Base-by-base conservation (phyloP, 805 yeast species). In the Torulaspora delbrueckii region DNA sequence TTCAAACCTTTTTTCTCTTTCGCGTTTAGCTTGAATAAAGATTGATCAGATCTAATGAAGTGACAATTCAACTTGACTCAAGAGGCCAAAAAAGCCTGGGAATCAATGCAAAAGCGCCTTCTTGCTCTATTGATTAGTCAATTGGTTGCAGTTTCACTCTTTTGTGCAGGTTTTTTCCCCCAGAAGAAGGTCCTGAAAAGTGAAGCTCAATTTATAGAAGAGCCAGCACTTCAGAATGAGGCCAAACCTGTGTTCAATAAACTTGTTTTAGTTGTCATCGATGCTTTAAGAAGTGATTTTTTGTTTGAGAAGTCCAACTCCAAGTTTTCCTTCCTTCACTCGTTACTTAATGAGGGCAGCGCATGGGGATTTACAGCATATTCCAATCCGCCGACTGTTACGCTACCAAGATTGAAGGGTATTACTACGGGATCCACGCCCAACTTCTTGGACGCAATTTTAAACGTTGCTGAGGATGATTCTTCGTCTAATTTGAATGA, bases 341-440 rank as follows among this genome's bases (percentile, higher is more conserved):
- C 66, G 1, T 66, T 90, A 46, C 68, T 91, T 7, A 74, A 77
- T 42, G 54, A 71, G 0, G 95, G 95, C 8, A 56, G 73, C 28
- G 98, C 93, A 0, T 58, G 90, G 40, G 96, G 96, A 0, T 90
- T 80, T 63, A 93, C 99, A 0, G 96, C 96, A 0, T 86, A 74
- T 62, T 83, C 96, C 1, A 85, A 86, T 52, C 98, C 99, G 1
- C 99, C 99, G 2, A 93, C 99, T 0, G 99, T 93, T 8, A 93
- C 99, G 0, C 70, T 93, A 31, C 99, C 99, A 0, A 75, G 99
- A 48, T 71, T 93, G 42, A 93, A 93, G 65, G 96, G 96, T 7
- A 77, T 90, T 19, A 86, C 97, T 0, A 88, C 97, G 0, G 99
- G 99, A 0, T 85, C 96, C 0, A 83, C 96, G 0, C 97, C 99